Evolutionary conservation across 805 yeast genomes (phyloP), one percentile per base, ranked within the genome.

Genomic region (Ogataea henricii): DNA sequence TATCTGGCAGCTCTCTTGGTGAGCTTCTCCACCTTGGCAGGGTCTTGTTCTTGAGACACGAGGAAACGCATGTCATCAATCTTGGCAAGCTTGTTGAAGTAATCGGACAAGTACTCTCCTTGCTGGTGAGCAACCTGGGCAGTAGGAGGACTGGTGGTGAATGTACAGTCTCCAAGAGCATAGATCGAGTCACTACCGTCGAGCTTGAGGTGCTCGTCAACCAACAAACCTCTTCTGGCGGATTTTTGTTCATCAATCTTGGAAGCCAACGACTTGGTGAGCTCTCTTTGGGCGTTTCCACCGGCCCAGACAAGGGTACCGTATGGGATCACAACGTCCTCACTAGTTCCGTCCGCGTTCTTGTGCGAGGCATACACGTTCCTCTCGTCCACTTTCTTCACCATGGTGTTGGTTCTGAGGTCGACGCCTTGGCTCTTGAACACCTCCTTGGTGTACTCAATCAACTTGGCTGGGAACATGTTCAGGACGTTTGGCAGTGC

Each of bases 111-210:
- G 69, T 79, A 91, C 50, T 77, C 76, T 63, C 96, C 97, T 70
- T 90, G 90, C 75, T 90, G 97, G 72, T 89, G 84, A 32, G 97
- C 97, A 45, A 89, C 97, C 77, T 90, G 97, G 25, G 97, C 97
- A 52, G 97, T 90, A 55, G 97, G 97, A 45, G 96, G 91, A 59
- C 80, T 82, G 67, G 89, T 89, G 58, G 92, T 87, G 69, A 85
- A 82, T 29, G 97, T 87, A 72, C 97, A 89, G 74, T 90, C 97
- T 63, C 97, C 97, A 49, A 90, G 72, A 47, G 96, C 96, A 70
- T 78, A 91, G 59, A 91, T 82, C 30, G 72, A 67, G 62, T 85
- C 85, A 35, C 87, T 76, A 60, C 97, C 97, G 62, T 87, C 82
- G 27, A 91, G 83, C 64, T 85, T 84, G 57, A 89, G 72, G 68